Evolutionary conservation across 805 yeast genomes (phyloP), one percentile per base, ranked within the genome.

Genomic region (Metschnikowia hibisci): DNA sequence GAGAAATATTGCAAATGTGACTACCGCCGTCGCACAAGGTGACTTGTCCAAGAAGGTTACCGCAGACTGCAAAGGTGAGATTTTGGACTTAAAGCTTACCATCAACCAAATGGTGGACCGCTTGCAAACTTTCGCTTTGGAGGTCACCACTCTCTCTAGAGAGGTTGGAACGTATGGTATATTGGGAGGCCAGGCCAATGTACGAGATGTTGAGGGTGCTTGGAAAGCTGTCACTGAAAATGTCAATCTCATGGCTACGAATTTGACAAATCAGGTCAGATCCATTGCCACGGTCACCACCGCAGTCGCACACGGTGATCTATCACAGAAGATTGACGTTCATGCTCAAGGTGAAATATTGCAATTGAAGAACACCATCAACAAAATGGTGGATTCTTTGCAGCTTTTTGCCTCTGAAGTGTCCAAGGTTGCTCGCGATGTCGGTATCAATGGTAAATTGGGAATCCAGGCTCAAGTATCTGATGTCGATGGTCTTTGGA

Each of bases 401-500:
- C 93, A 86, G 61, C 81, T 87, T 40, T 87, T 87, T 61, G 96
- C 95, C 8, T 78, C 83, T 23, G 96, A 87, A 64, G 96, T 87
- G 43, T 81, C 95, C 1, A 76, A 89, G 56, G 96, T 87, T 33
- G 96, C 96, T 8, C 81, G 87, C 51, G 96, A 87, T 70, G 95
- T 87, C 52, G 96, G 96, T 70, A 86, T 87, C 39, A 91, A 87
- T 57, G 96, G 96, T 69, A 87, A 87, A 62, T 76, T 87, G 42
- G 96, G 96, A 55, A 93, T 87, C 37, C 95, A 87, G 60, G 95
- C 96, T 6, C 93, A 87, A 60, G 95, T 87, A 22, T 78, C 81
- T 41, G 96, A 87, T 67, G 95, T 87, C 16, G 95, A 87, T 63
- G 96, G 96, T 2, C 66, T 87, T 47, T 87, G 96, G 96, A 87